These are phyloP conservation scores for Sapria himalayana DNA, from an alignment of 345 rosid species.

Conservation along the genomic window DNA sequence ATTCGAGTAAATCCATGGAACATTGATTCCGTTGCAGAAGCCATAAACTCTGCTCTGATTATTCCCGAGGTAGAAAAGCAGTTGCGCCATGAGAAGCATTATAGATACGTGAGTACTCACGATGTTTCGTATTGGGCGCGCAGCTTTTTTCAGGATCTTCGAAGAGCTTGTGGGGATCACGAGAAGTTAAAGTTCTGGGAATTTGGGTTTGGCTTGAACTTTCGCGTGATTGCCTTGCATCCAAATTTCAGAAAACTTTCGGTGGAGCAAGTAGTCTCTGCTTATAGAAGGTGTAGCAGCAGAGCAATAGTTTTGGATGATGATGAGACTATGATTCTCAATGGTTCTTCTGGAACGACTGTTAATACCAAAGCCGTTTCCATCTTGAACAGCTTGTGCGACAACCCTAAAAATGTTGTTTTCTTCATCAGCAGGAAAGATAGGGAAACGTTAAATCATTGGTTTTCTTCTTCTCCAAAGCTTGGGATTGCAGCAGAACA, in stretches of 20 bases:
- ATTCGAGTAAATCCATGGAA: slow-evolving; percentile 93
- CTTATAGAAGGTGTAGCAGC: slow-evolving; percentile 63
- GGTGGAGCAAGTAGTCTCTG: slow-evolving; percentile 71
- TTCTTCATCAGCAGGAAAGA: slow-evolving; percentile 77
- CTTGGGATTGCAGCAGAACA: slow-evolving; percentile 87
- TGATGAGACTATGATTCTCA: slow-evolving; percentile 54
- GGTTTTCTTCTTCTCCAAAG: slow-evolving; percentile 55
- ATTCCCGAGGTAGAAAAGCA: slow-evolving; percentile 62
- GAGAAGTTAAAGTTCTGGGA: slow-evolving; percentile 80
- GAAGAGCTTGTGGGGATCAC: slow-evolving; percentile 73
- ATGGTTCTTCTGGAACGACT: slow-evolving; percentile 31
- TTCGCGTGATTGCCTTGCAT: slow-evolving; percentile 75
- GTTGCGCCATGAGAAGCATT: slow-evolving; percentile 80
- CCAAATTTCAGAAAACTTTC: slow-evolving; percentile 79
- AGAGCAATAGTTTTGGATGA: slow-evolving; percentile 80
- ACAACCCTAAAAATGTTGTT: slow-evolving; percentile 61
- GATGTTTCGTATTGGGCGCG: slow-evolving; percentile 91
- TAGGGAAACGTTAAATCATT: slow-evolving; percentile 35
- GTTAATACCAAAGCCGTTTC: slow-evolving; percentile 37
- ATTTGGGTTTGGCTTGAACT: slow-evolving; percentile 81
- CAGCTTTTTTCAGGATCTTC: slow-evolving; percentile 88
- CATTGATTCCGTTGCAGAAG: slow-evolving; percentile 69
- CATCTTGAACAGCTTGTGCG: slow-evolving; percentile 43
- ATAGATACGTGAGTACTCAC: slow-evolving; percentile 75
- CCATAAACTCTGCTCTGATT: slow-evolving; percentile 58